These are phyloP conservation scores for Fusarium incarnatum DNA, from an alignment of 2,329 filamentous ascomycete species.

Conservation along the genomic window DNA sequence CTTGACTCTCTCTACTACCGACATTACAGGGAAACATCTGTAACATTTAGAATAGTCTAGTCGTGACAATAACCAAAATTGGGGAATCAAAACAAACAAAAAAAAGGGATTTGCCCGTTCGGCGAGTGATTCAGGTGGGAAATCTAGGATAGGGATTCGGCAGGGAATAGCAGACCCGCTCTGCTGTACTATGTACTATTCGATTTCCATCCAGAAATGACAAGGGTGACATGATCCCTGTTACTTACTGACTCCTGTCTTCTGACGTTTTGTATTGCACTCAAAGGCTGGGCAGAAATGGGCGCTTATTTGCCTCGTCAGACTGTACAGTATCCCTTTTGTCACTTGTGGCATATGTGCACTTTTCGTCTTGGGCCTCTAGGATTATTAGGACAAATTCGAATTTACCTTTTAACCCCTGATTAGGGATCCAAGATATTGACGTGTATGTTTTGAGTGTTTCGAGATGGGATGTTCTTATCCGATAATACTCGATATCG, in stretches of 20 bases:
- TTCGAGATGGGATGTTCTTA: neutral
- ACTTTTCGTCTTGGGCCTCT: neutral
- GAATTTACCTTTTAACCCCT: neutral
- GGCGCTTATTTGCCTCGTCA: slow-evolving; percentile 31
- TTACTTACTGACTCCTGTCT: slow-evolving; percentile 4
- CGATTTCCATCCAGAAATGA: slow-evolving; percentile 28
- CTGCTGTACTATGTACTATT: slow-evolving; percentile 8
- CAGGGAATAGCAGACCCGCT: slow-evolving; percentile 26
- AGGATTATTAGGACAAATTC: slow-evolving; percentile 18
- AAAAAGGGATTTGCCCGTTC: slow-evolving; percentile 16
- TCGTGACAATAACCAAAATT: slow-evolving; percentile 6
- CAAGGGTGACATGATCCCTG: slow-evolving; percentile 25
- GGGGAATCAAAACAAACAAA: slow-evolving; percentile 9
- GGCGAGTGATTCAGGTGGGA: slow-evolving; percentile 39
- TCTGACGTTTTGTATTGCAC: neutral
- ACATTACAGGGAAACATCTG: slow-evolving; percentile 22
- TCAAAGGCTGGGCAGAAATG: slow-evolving; percentile 2
- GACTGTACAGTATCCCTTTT: neutral
- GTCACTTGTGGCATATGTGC: neutral
- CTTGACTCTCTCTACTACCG: neutral
- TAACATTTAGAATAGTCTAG: slow-evolving; percentile 9
- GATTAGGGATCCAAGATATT: neutral
- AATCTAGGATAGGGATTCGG: slow-evolving; percentile 24
- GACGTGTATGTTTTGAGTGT: neutral
- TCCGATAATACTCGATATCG: slow-evolving; percentile 4